Evolutionary conservation across 371 early-diverging fungal genomes (phyloP).

Genomic region (Thermomucor indicae-seudaticae): DNA sequence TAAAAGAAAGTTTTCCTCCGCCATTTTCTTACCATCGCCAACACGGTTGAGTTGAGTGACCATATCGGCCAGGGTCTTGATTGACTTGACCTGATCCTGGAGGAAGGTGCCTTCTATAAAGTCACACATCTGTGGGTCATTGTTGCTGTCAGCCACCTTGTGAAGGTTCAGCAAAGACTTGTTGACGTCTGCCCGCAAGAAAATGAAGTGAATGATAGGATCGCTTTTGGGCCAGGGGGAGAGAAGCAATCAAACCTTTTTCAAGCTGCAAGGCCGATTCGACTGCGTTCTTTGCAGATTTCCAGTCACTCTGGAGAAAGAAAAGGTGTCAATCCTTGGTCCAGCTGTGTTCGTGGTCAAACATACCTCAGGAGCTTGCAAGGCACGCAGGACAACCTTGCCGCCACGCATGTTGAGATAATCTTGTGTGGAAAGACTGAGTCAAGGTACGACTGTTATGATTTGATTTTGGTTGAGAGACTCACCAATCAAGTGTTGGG

Average conservation of each 20-base stretch:
- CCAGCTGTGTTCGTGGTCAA: not conserved
- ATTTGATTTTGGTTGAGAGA: not conserved
- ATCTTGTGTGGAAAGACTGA: constrained; percentile 14
- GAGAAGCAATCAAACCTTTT: constrained; percentile 37
- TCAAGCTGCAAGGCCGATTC: constrained; percentile 67
- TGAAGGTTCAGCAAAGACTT: constrained; percentile 63
- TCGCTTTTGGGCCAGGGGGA: not conserved
- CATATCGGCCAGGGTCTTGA: constrained; percentile 63
- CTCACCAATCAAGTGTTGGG: constrained; percentile 46
- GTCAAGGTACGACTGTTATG: not conserved
- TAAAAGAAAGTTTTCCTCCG: not conserved
- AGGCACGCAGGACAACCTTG: constrained; percentile 36
- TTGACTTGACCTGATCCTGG: constrained; percentile 64
- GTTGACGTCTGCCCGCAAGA: constrained; percentile 62
- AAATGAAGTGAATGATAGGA: not conserved
- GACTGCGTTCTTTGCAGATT: constrained; percentile 61
- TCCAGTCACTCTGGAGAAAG: constrained; percentile 48
- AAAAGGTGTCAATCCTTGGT: not conserved
- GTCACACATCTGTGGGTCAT: constrained; percentile 69
- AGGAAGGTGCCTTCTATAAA: constrained; percentile 61
- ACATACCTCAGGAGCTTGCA: constrained; percentile 50
- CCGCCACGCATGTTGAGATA: constrained; percentile 60
- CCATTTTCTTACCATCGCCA: constrained; percentile 30
- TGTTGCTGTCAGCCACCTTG: constrained; percentile 54
- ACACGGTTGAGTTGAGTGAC: constrained; percentile 67